Evolutionary conservation across 192 early-diverging fungal genomes (phyloP).

Genomic region (Coemansia sp.): DNA sequence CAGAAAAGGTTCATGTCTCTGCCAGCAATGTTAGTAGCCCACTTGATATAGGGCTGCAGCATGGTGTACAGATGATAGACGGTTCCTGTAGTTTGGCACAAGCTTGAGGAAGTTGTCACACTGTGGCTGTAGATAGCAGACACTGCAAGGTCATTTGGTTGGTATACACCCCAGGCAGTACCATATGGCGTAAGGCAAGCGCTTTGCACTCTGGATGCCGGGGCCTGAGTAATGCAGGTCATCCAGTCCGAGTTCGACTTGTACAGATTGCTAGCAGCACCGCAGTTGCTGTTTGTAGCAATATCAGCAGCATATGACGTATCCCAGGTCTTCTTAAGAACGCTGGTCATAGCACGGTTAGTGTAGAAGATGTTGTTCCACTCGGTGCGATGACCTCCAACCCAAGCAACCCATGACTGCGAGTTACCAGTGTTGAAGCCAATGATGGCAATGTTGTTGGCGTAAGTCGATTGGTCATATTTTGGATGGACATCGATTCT

Average conservation of each 20-base stretch:
- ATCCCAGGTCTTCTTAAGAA: slow-evolving; percentile 1
- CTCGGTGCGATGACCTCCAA: background rate
- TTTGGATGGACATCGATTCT: slow-evolving; percentile 32
- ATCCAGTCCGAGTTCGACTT: slow-evolving; percentile 28
- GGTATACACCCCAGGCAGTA: slow-evolving; percentile 28
- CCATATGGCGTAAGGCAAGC: slow-evolving; percentile 39
- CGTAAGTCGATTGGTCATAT: slow-evolving; percentile 27
- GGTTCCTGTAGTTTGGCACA: slow-evolving; percentile 27
- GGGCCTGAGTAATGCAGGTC: slow-evolving; percentile 19
- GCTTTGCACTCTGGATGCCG: slow-evolving; percentile 23
- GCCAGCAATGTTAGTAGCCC: slow-evolving; percentile 26
- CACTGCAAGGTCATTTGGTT: slow-evolving; percentile 33
- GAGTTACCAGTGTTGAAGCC: slow-evolving; percentile 10
- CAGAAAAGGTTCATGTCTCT: slow-evolving; percentile 18
- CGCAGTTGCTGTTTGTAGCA: slow-evolving; percentile 12
- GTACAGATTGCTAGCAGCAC: slow-evolving; percentile 30
- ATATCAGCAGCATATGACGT: background rate
- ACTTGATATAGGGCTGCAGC: slow-evolving; percentile 33
- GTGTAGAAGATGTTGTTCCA: slow-evolving; percentile 1
- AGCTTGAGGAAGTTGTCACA: slow-evolving; percentile 9
- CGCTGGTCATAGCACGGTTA: background rate
- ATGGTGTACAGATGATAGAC: slow-evolving; percentile 40
- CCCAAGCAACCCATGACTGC: slow-evolving; percentile 1
- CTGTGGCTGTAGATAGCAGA: slow-evolving; percentile 40
- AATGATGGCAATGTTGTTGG: slow-evolving; percentile 43